A percentile compares a stretch with the other conserved stretches of the same genome.
These are phyloP conservation scores for Chytridiales sp. DNA, from an alignment of 371 early-diverging fungal genomes.

Conservation along the genomic window DNA sequence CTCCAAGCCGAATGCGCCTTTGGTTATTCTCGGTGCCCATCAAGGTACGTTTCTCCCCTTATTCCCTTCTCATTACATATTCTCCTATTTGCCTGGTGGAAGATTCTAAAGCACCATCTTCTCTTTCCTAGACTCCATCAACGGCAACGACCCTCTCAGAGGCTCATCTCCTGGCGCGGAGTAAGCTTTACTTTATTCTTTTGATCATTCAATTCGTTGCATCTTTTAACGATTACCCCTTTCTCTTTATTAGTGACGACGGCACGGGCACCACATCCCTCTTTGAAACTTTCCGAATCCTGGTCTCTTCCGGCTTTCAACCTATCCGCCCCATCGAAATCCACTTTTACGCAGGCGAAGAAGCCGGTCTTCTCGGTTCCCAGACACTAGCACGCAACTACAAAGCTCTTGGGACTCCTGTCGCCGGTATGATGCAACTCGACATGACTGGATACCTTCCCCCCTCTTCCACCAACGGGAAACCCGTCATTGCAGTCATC, in stretches of 20 bases:
- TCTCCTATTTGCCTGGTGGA: too few relatives aligned
- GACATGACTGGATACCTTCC: slow-evolving; percentile 78
- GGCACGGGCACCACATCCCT: slow-evolving; percentile 88
- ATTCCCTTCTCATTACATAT: too few relatives aligned
- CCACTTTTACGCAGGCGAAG: slow-evolving; percentile 72
- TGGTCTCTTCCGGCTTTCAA: slow-evolving; percentile 61
- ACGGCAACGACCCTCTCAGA: slow-evolving; percentile 75
- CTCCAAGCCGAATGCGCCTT: too few relatives aligned
- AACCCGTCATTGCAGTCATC: slow-evolving; percentile 72
- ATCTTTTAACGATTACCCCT: too few relatives aligned
- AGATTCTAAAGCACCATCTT: too few relatives aligned
- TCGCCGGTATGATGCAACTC: slow-evolving; percentile 71
- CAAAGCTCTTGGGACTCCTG: slow-evolving; percentile 39
- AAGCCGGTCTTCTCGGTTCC: slow-evolving; percentile 71
- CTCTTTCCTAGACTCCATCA: too few relatives aligned
- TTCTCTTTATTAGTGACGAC: slow-evolving; percentile 83
- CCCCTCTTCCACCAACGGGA: slow-evolving; percentile 55
- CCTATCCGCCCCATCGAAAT: slow-evolving; percentile 87
- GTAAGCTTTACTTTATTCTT: too few relatives aligned
- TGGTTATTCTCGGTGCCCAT: too few relatives aligned
- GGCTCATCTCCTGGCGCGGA: slow-evolving; percentile 82
- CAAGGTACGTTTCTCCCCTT: too few relatives aligned
- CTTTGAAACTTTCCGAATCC: slow-evolving; percentile 79
- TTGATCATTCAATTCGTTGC: too few relatives aligned
- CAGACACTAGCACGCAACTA: slow-evolving; percentile 80